Conservation (phyloP, 495 filamentous ascomycete species). For the Tuber umbilicatum region DNA sequence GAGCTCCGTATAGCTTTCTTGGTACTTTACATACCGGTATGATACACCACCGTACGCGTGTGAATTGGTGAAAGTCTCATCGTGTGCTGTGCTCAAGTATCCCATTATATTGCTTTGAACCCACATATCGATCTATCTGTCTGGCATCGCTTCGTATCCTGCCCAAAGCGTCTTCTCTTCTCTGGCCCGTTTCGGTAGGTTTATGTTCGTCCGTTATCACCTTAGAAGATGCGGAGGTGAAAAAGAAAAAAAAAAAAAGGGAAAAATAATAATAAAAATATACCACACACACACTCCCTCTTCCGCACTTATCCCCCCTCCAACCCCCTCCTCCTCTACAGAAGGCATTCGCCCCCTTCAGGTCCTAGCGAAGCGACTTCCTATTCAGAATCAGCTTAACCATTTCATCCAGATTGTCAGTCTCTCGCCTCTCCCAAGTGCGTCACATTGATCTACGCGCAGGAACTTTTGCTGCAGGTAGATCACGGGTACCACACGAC, state of each 20-base stretch:
- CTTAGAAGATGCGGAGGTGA: conserved; percentile 17
- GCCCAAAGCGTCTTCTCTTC: conserved; percentile 28
- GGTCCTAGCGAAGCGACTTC: conserved; percentile 28
- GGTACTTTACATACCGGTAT: not conserved
- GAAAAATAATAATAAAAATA: conserved; percentile 12
- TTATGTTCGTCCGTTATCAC: conserved; percentile 25
- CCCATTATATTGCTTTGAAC: not conserved
- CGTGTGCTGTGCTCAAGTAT: not conserved
- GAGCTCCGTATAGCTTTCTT: conserved; percentile 11
- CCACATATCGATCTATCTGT: not conserved
- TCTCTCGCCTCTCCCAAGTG: conserved; percentile 27
- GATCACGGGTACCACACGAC: conserved; percentile 40
- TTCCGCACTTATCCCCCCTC: conserved; percentile 20
- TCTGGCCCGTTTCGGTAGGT: conserved; percentile 18
- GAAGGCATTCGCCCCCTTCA: conserved; percentile 16
- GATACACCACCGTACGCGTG: conserved; percentile 16
- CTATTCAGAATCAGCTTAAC: conserved; percentile 36
- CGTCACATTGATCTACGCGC: conserved; percentile 42
- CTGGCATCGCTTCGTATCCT: conserved; percentile 28
- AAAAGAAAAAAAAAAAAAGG: conserved; percentile 17
- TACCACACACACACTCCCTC: conserved; percentile 9
- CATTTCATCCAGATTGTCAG: conserved; percentile 29
- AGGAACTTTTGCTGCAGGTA: conserved; percentile 40
- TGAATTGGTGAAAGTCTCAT: conserved; percentile 3
- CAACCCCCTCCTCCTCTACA: conserved; percentile 14